A percentile compares a stretch with the other conserved stretches of the same genome.
Evolutionary conservation across 768 basidiomycete species (phyloP).

Genomic region (Phaeotremella fagi): DNA sequence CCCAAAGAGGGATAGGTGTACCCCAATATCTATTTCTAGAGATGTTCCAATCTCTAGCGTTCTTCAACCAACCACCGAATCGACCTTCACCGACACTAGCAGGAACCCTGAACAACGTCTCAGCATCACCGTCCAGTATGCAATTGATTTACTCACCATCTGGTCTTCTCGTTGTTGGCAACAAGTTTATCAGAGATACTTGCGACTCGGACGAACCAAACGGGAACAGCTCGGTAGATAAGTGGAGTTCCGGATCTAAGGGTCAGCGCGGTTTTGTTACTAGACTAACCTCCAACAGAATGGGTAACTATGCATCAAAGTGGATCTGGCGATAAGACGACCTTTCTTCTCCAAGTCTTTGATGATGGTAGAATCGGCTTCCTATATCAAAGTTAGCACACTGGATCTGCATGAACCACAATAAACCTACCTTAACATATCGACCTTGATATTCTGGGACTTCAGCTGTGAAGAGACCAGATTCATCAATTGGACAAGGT

Average conservation of each 20-base stretch:
- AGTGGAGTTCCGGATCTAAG: slow-evolving; percentile 85
- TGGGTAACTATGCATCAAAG: slow-evolving; percentile 84
- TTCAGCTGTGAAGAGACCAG: slow-evolving; percentile 77
- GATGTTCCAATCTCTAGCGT: slow-evolving; percentile 98
- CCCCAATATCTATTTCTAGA: slow-evolving; percentile 99
- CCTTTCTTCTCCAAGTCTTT: slow-evolving; percentile 82
- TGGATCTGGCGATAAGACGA: slow-evolving; percentile 79
- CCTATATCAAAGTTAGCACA: slow-evolving; percentile 51
- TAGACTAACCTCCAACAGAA: slow-evolving; percentile 86
- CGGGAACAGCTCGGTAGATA: slow-evolving; percentile 91
- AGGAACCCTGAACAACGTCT: slow-evolving; percentile 66
- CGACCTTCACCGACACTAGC: slow-evolving; percentile 81
- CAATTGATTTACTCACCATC: slow-evolving; percentile 56
- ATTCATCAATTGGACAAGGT: slow-evolving; percentile 91
- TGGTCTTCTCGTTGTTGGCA: slow-evolving; percentile 78
- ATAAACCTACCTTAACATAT: slow-evolving; percentile 70
- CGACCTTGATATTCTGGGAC: slow-evolving; percentile 84
- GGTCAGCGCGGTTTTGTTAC: neutral
- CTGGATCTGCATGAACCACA: neutral
- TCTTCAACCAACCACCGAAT: slow-evolving; percentile 95
- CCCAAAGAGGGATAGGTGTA: slow-evolving; percentile 95
- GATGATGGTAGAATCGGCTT: slow-evolving; percentile 90
- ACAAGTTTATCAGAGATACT: slow-evolving; percentile 81
- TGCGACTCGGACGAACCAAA: slow-evolving; percentile 89
- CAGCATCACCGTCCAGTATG: neutral